Conservation (phyloP, 1,139 yeast genomes). For the Citeromyces siamensis region DNA sequence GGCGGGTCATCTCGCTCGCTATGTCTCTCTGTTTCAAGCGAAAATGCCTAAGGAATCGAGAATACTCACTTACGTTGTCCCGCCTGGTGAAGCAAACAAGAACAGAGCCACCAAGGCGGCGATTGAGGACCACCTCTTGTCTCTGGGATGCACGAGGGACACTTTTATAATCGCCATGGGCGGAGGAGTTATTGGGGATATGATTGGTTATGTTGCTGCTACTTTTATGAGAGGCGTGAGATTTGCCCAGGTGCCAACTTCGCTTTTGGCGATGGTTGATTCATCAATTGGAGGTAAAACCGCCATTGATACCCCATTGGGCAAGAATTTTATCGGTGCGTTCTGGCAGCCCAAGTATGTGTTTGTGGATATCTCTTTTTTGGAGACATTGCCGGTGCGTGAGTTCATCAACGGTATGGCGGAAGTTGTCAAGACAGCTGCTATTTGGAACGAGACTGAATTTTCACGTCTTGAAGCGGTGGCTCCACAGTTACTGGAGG, state of each 20-base stretch:
- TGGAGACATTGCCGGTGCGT: slow-evolving; percentile 81
- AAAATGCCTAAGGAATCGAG: slow-evolving; percentile 27
- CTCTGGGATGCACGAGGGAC: slow-evolving; percentile 91
- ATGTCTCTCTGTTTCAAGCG: slow-evolving; percentile 23
- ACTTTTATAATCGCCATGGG: slow-evolving; percentile 93
- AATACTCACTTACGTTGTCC: slow-evolving; percentile 57
- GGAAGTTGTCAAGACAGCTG: slow-evolving; percentile 96
- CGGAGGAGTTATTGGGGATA: slow-evolving; percentile 98
- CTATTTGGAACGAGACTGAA: slow-evolving; percentile 90
- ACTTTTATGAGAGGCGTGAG: slow-evolving; percentile 98
- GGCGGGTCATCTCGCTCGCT: slow-evolving; percentile 42
- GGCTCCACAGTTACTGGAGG: slow-evolving; percentile 49
- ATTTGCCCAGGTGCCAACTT: slow-evolving; percentile 89
- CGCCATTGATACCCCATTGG: slow-evolving; percentile 95
- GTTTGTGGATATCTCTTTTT: slow-evolving; percentile 78
- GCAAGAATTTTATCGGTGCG: slow-evolving; percentile 94
- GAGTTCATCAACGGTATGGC: slow-evolving; percentile 98
- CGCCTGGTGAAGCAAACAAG: slow-evolving; percentile 94
- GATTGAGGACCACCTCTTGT: slow-evolving; percentile 81
- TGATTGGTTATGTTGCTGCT: slow-evolving; percentile 98
- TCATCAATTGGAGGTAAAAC: slow-evolving; percentile 98
- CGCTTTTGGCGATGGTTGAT: slow-evolving; percentile 93
- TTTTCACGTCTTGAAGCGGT: slow-evolving; percentile 75
- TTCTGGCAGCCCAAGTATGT: slow-evolving; percentile 94
- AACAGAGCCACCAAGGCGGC: slow-evolving; percentile 82